Conservation (phyloP, 805 yeast species). For the Komagataella kurtzmanii region DNA sequence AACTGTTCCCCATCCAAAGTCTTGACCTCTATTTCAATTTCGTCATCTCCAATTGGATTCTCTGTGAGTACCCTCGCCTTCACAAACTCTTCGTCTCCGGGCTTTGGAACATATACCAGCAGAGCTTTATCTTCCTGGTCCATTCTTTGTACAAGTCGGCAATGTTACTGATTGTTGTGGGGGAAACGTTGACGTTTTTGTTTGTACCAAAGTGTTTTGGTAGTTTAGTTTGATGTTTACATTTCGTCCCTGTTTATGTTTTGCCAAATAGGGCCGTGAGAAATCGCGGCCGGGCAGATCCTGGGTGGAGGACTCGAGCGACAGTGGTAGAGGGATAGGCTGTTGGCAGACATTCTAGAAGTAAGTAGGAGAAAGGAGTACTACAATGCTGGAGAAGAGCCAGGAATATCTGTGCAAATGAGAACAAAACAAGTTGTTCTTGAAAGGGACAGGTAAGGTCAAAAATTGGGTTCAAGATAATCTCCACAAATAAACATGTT, state of each 20-base stretch:
- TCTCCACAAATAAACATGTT: too few species aligned
- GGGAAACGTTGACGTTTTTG: background rate
- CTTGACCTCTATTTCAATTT: slow-evolving; percentile 15
- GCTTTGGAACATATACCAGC: background rate
- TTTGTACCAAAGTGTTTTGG: background rate
- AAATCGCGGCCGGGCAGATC: background rate
- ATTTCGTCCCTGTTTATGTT: background rate
- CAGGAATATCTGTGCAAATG: too few species aligned
- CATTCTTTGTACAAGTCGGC: background rate
- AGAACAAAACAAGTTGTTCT: too few species aligned
- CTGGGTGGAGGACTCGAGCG: background rate
- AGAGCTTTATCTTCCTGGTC: background rate
- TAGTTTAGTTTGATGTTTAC: background rate
- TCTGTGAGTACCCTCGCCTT: background rate
- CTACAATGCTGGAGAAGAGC: too few species aligned
- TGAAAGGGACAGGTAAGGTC: too few species aligned
- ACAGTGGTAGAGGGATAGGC: background rate
- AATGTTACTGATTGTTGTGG: background rate
- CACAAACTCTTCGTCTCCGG: background rate
- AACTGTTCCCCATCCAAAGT: slow-evolving; percentile 21
- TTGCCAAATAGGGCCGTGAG: background rate
- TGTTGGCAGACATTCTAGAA: background rate
- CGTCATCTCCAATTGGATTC: background rate
- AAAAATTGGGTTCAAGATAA: too few species aligned
- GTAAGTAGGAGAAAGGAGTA: background rate